Evolutionary conservation across 1,284 basidiomycete genomes (phyloP), one percentile per base, ranked within the genome.

Genomic region (Sanghuangporus weigelae): DNA sequence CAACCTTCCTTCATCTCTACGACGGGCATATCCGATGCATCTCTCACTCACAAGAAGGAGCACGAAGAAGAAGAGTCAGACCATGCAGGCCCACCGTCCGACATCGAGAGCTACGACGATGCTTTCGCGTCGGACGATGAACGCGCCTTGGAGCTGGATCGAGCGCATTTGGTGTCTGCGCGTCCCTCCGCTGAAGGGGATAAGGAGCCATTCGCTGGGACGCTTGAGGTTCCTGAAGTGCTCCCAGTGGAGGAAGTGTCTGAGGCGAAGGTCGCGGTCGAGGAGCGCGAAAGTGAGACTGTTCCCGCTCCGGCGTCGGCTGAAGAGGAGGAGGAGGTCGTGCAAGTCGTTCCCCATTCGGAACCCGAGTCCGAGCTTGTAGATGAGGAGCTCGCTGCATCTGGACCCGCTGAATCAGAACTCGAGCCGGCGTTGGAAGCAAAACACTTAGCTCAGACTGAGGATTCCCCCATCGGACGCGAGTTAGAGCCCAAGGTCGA

Each of bases 51-150:
- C 53, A n/a, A 54, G 36, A 11, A 26, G n/a, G 62, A 58, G 19
- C 36, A 49, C 26, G 59, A 60, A n/a, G n/a, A 51, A n/a, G 57
- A 58, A 44, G 42, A 49, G 26, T 31, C 26, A 7, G 53, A 53
- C 39, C 26, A 50, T 44, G 26, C 14, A 53, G 63, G 57, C 7
- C 57, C n/a, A 7, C 42, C 35, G 7, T 54, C 50, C 10, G 65
- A 66, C 10, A 66, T 66, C 42, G 65, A 66, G 53, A 60, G 57
- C 58, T 66, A 66, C 40, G 65, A 66, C 39, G 65, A 66, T 40
- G 65, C 59, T 5, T 66, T 59, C 46, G 61, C 48, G 44, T 49
- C 48, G 19, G 65, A 66, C 31, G 61, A 59, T 8, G 54, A 40
- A 23, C 39, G 35, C 23, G 36, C 31, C 10, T 23, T 51, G 10